Evolutionary conservation across 768 basidiomycete species (phyloP).

Genomic region (Lactarius hengduanensis): DNA sequence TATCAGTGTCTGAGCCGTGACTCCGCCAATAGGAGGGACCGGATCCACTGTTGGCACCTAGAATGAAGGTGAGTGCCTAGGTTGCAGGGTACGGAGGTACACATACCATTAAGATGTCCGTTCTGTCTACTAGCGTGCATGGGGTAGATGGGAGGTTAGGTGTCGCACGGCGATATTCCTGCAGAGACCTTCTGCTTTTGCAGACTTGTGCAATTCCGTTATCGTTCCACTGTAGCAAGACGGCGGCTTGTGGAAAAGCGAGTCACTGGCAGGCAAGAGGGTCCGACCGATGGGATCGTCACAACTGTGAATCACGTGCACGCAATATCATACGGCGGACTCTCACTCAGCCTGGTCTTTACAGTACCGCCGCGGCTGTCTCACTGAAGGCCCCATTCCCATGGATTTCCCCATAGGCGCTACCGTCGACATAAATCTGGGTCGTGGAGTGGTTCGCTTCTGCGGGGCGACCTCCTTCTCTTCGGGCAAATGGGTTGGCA

Average conservation of each 20-base stretch:
- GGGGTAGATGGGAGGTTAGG: background rate
- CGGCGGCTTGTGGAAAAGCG: background rate
- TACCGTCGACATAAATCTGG: slow-evolving; percentile 76
- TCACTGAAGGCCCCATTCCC: slow-evolving; percentile 24
- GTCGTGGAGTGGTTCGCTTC: slow-evolving; percentile 85
- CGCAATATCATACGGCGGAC: background rate
- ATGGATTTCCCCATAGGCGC: slow-evolving; percentile 59
- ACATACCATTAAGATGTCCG: slow-evolving; percentile 21
- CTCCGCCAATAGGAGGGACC: slow-evolving; percentile 26
- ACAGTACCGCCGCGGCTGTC: background rate
- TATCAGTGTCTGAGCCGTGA: slow-evolving; percentile 34
- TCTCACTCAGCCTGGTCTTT: background rate
- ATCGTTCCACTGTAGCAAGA: background rate
- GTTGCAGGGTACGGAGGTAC: background rate
- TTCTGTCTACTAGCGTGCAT: slow-evolving; percentile 24
- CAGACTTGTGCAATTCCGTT: background rate
- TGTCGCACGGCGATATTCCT: background rate
- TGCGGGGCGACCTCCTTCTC: slow-evolving; percentile 81
- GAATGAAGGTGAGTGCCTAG: background rate
- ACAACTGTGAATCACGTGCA: background rate
- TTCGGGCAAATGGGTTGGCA: slow-evolving; percentile 91
- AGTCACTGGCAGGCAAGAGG: background rate
- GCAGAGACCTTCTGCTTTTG: background rate
- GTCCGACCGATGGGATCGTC: background rate
- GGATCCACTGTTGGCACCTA: slow-evolving; percentile 27